Evolutionary conservation across 2,329 filamentous ascomycete species (phyloP), one percentile per base, ranked within the genome.

Genomic region (Ophiocordyceps camponoti-saundersi): DNA sequence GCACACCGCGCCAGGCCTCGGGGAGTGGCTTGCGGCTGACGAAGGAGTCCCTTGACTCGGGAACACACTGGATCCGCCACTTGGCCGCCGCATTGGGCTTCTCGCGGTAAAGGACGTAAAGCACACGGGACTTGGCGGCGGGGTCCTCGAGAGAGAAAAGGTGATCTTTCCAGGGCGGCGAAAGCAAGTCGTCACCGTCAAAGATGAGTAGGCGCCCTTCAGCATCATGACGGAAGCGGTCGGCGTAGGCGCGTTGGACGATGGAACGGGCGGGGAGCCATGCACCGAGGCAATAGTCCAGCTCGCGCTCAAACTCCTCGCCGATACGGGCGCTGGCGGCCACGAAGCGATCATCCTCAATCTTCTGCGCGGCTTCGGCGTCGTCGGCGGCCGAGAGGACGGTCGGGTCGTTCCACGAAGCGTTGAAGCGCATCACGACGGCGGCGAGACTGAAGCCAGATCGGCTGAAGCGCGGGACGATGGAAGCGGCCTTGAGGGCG

Each of bases 121-220:
- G 71, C 4, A 90, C 80, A 55, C 59, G 59, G 8, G 61, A 54
- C 78, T 49, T 75, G 39, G 77, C 67, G 78, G 50, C 75, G 40
- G 77, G 67, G 20, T 64, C 73, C 66, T 98, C 92, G 26, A 96
- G 75, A 18, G 75, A 79, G 68, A 95, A 96, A 18, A 98, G 73
- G 63, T 98, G 92, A 59, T 96, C 90, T 63, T 94, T 92, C 92
- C 92, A 96, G 2, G 90, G 90, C 50, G 90, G 84, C 49, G 83
- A 80, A 60, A 85, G 80, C 36, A 40, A 10, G n/a, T 40, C 36
- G n/a, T 40, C 16, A 34, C 70, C 70, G 52, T 83, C 76, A 48
- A 98, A 74, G 23, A 95, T 81, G 57, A 96, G 71, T 50, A 96
- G 77, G 51, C 86, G 80, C 48, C 89, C 89, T 53, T 80, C 68